These are phyloP conservation scores for Aquilaria malaccensis DNA, from an alignment of 345 rosid genomes.

Conservation along the genomic window DNA sequence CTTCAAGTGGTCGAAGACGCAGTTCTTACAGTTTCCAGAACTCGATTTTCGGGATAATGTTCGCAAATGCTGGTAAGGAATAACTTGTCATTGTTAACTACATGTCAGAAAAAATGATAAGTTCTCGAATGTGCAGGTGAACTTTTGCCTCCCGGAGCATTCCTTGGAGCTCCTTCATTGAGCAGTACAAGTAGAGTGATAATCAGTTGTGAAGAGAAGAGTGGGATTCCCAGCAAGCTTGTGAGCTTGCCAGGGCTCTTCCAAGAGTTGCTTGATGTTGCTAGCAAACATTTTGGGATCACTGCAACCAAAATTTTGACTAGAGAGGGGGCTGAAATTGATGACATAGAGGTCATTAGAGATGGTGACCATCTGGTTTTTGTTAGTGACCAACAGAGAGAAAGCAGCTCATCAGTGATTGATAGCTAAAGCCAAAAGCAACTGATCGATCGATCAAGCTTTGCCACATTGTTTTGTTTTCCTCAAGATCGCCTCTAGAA, in stretches of 20 bases:
- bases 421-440: too few relatives aligned
- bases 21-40: conserved; percentile 43
- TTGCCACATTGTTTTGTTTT: too few relatives aligned
- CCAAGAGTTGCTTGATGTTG: conserved; percentile 50
- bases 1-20: conserved; percentile 32
- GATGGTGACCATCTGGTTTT: conserved; percentile 77
- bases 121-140: conserved; percentile 27
- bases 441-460: too few relatives aligned
- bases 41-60: conserved; percentile 71
- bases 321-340: conserved; percentile 67
- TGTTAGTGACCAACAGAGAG: conserved; percentile 14
- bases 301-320: conserved; percentile 40
- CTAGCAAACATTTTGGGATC: conserved; percentile 40
- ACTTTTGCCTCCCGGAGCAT: conserved; percentile 11
- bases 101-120: too few relatives aligned
- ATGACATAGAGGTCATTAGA: conserved; percentile 59
- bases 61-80: conserved; percentile 46
- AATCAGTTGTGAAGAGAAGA: conserved; percentile 46
- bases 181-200: conserved; percentile 42
- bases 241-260: conserved; percentile 50
- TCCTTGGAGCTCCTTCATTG: conserved; percentile 6
- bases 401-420: too few relatives aligned
- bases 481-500: too few relatives aligned
- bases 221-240: conserved; percentile 38
- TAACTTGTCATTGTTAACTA: too few relatives aligned